These are phyloP conservation scores for Osmanthus fragrans DNA, from an alignment of 257 asterid genomes.

Conservation along the genomic window DNA sequence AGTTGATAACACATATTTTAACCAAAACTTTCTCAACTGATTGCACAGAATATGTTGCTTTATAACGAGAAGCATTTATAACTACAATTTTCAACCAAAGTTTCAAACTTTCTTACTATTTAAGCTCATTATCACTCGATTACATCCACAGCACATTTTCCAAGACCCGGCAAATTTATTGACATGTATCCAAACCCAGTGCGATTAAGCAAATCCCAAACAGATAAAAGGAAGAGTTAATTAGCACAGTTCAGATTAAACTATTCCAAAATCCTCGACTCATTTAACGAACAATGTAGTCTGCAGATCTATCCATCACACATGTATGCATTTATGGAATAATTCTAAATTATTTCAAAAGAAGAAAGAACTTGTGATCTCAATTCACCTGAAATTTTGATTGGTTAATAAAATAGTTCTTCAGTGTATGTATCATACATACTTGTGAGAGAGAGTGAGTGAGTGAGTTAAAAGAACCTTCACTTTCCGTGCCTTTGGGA, in stretches of 20 bases:
- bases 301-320: background rate
- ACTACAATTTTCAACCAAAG: constrained; percentile 1
- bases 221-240: background rate
- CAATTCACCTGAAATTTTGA: background rate
- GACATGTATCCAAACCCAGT: background rate
- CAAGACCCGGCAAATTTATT: background rate
- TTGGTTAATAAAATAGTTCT: background rate
- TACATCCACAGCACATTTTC: background rate
- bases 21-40: background rate
- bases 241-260: constrained; percentile 7
- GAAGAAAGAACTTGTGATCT: background rate
- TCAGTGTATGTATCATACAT: background rate
- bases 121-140: constrained; percentile 12
- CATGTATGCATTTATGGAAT: background rate
- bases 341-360: background rate
- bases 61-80: background rate
- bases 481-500: background rate
- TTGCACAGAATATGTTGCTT: background rate
- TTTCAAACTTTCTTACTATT: constrained; percentile 12
- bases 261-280: background rate
- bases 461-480: background rate
- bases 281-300: background rate
- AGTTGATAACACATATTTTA: background rate
- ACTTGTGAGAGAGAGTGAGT: background rate
- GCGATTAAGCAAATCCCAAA: constrained; percentile 13